Base-by-base conservation (phyloP, 257 asterid genomes). In the Ilex asprella region DNA sequence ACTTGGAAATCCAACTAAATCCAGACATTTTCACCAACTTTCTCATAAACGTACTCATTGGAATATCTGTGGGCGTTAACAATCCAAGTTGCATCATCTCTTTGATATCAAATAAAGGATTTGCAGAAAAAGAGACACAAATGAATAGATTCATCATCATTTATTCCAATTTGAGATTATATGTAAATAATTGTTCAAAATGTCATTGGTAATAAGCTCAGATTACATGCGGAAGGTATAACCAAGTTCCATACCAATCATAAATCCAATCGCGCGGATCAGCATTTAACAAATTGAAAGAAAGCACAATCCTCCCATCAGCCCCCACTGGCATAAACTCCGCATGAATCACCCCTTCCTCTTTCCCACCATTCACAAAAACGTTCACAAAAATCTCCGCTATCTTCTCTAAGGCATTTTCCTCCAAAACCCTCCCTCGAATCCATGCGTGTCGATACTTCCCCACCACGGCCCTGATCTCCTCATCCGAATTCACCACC, bases 241-340 rank as follows among this genome's bases (percentile, higher is more conserved):
- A 56, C 56, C 13, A 52, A 64, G 50, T 31, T 39, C 51, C 76
- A 59, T 78, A 93, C 99, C 99, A 93, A 73, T 81, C 90, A 82
- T 87, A 93, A 31, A 68, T 71, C 96, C 94, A 85, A 76, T 86
- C 86, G 21, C 41, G 78, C 4, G 96, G 97, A 68, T 89, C 82
- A 58, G 96, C 78, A 82, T 93, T 93, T 83, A 93, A 82, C 85
- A 89, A 75, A 78, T 83, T 93, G 86, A 87, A 93, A 2, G 99
- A 93, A 66, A 93, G 89, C 76, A 89, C 99, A 58, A 89, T 76
- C 74, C 65, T 93, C 64, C 97, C 97, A 78, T 93, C 99, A 6
- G 96, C 91, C 61, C 92, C 99, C n/a, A 87, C 90, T 0, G 97
- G 99, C 96, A 92, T 89, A 80, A 92, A 89, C 84, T 87, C 99